Evolutionary conservation across 192 early-diverging fungal species (phyloP).

Genomic region (Haplosporangium gracile): DNA sequence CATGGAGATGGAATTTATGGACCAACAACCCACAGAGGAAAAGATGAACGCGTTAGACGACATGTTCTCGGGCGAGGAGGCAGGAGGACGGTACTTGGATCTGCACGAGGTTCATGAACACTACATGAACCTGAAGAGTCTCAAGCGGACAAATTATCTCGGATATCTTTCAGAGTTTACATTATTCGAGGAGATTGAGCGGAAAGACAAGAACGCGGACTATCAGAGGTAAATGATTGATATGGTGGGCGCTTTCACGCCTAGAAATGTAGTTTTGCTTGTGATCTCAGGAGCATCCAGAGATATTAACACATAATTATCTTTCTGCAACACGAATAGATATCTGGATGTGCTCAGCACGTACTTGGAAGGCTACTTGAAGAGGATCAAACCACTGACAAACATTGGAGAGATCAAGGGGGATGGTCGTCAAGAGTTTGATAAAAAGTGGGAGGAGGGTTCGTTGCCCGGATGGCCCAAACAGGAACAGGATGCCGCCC

Average conservation of each 20-base stretch:
- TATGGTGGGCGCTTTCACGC: not conserved
- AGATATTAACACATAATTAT: not conserved
- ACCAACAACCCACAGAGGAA: conserved; percentile 62
- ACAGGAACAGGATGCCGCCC: conserved; percentile 53
- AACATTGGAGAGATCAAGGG: conserved; percentile 70
- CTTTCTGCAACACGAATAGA: conserved; percentile 40
- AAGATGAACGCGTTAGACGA: conserved; percentile 76
- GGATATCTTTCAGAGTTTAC: conserved; percentile 78
- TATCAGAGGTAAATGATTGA: conserved; percentile 67
- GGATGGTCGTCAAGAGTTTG: conserved; percentile 68
- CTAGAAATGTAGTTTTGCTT: not conserved
- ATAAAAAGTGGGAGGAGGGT: conserved; percentile 70
- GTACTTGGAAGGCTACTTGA: conserved; percentile 85
- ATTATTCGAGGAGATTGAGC: conserved; percentile 67
- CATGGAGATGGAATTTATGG: conserved; percentile 83
- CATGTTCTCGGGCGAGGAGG: conserved; percentile 95
- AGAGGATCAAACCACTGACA: conserved; percentile 81
- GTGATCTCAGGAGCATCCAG: not conserved
- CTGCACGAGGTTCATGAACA: conserved; percentile 81
- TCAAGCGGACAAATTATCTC: conserved; percentile 75
- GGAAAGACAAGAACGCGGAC: conserved; percentile 69
- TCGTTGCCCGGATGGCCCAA: conserved; percentile 75
- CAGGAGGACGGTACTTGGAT: conserved; percentile 87
- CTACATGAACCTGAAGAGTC: conserved; percentile 86
- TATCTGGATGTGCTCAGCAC: conserved; percentile 72